Evolutionary conservation across 768 basidiomycete genomes (phyloP), one percentile per base, ranked within the genome.

Genomic region (Podaxis pistillaris): DNA sequence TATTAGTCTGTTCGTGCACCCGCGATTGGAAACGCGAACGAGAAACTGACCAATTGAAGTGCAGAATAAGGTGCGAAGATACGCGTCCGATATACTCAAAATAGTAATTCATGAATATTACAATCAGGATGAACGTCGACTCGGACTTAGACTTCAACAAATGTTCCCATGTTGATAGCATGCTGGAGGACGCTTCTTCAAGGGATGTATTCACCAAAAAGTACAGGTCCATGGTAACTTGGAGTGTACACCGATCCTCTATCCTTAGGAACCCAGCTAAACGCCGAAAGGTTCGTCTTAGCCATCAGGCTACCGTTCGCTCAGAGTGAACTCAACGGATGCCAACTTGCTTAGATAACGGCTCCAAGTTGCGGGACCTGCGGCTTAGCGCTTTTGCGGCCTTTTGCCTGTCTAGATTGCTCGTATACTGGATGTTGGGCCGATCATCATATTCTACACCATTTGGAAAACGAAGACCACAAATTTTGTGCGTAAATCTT

Each of bases 331-430:
- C 41, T 58, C 30, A 46, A 28, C 41, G 51, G 19, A 46, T n/a
- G n/a, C 44, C 17, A 6, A 19, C 44, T 46, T 19, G 44, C n/a
- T 17, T 72, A 78, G 76, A 69, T 76, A 52, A 69, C 88, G 3
- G 76, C 80, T 17, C 91, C 92, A 11, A 74, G 80, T 2, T 93
- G 92, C 69, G 83, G 81, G 8, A 80, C 77, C 12, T 94, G 92
- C 68, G 73, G 75, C 8, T 56, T 79, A 1, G 68, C 84, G 1
- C 75, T 91, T 30, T 76, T 84, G 1, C 78, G 90, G 24, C 89
- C 91, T 0, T 86, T 89, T 68, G 86, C 82, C 2, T 94, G 92
- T 66, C 75, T 93, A 6, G 81, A 86, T n/a, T 94, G 92, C 67
- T 68, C 83, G 3, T 89, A 79, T 69, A 77, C 81, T 9, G 91